These are phyloP conservation scores for Lactuca saligna DNA, from an alignment of 129 eudicot genomes.

Conservation along the genomic window DNA sequence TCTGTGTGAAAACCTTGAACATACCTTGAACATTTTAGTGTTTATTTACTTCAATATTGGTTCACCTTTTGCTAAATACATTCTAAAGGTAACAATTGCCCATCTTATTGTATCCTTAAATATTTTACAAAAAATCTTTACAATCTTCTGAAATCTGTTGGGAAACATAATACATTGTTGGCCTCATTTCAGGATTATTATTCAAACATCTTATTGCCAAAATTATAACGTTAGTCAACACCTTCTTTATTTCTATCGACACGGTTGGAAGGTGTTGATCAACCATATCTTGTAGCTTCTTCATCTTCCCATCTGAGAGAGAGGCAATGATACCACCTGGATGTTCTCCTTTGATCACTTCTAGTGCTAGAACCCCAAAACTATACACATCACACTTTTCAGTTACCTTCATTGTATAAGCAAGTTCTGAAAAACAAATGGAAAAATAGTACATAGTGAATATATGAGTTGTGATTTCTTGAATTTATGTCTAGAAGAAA, in stretches of 20 bases:
- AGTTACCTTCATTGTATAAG: constrained; percentile 25
- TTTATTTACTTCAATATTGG: too few species aligned
- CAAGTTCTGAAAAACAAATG: constrained; percentile 14
- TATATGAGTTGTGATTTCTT: neutral
- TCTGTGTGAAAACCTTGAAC: too few species aligned
- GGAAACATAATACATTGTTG: constrained; percentile 17
- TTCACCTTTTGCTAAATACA: too few species aligned
- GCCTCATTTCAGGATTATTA: constrained; percentile 24
- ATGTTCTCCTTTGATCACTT: constrained; percentile 27
- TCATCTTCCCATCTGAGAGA: neutral
- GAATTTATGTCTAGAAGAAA: neutral
- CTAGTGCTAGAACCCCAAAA: constrained; percentile 22
- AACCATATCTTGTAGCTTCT: neutral
- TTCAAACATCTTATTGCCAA: constrained; percentile 28
- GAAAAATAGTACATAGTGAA: neutral
- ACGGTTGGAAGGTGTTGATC: constrained; percentile 17
- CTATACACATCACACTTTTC: constrained; percentile 28
- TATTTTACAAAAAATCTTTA: too few species aligned
- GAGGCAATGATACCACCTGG: constrained; percentile 11
- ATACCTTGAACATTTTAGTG: too few species aligned
- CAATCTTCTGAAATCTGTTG: neutral
- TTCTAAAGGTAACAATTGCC: too few species aligned
- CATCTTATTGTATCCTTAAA: too few species aligned
- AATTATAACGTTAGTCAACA: constrained; percentile 1
- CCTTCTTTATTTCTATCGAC: neutral